Evolutionary conservation across 2,329 filamentous ascomycete genomes (phyloP).

Genomic region (Calonectria hongkongensis): DNA sequence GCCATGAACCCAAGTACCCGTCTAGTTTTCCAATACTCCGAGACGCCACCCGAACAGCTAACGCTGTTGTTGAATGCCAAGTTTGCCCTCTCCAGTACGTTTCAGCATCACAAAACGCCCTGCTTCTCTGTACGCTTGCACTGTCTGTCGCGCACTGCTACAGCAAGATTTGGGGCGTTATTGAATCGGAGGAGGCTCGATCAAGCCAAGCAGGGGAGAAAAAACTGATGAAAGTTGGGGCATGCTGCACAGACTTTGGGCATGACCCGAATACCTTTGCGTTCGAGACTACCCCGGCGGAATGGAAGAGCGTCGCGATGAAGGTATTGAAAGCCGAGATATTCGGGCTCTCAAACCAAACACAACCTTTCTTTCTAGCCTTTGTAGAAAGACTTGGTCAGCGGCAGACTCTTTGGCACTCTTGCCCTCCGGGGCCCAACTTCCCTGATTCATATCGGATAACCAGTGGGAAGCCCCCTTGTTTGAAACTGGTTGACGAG

Average conservation of each 20-base stretch:
- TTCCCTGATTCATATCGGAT: conserved; percentile 1
- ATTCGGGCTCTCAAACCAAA: background rate
- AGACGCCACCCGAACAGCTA: background rate
- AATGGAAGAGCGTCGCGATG: conserved; percentile 2
- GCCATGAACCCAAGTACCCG: background rate
- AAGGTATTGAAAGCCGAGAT: conserved; percentile 6
- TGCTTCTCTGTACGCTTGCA: conserved; percentile 1
- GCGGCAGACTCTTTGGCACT: conserved; percentile 1
- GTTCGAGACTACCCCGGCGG: background rate
- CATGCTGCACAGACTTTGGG: background rate
- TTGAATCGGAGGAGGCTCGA: background rate
- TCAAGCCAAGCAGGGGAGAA: background rate
- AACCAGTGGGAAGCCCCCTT: background rate
- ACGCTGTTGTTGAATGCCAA: conserved; percentile 3
- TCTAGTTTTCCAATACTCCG: conserved; percentile 3
- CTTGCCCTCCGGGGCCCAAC: background rate
- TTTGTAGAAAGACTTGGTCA: background rate
- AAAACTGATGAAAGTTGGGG: conserved; percentile 1
- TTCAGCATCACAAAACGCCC: background rate
- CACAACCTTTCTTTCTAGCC: background rate
- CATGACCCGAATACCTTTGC: background rate
- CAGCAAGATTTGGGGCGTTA: background rate
- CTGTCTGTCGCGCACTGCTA: conserved; percentile 6
- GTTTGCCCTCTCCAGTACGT: conserved; percentile 6
- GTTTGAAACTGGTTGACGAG: conserved; percentile 5